Base-by-base conservation (phyloP, 768 basidiomycete species). In the Pholiota microspora region DNA sequence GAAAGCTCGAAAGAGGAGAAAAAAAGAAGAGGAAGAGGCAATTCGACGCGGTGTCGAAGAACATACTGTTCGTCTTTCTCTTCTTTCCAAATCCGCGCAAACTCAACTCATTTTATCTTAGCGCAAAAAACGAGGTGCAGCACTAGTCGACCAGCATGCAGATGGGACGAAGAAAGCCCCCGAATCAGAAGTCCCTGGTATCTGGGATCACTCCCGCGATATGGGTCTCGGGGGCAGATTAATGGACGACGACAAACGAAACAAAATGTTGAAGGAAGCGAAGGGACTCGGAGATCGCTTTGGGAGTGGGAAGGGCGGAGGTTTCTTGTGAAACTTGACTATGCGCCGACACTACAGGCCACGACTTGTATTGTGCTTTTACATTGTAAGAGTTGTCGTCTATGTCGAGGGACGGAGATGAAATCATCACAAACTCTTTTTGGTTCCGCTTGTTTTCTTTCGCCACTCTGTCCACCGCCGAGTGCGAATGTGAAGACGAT, bases 151-250 rank as follows among this genome's bases (percentile, higher is more conserved):
- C 1, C 74, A 77, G 57, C 86, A 89, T 58, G 56, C 69, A 48
- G 23, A 64, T 2, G 51, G 49, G 52, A 60, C 72, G 63, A 60
- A 64, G 51, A 60, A 73, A 68, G 63, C 65, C 67, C 54, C 75
- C 13, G 75, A 83, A 24, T 81, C 84, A 28, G 80, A 82, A 28
- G 73, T 80, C 0, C 72, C 82, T 0, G 86, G 65, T 0, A 92
- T 98, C 24, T 98, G 96, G 96, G 96, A 99, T 62, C 93, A 92
- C 63, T 75, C 84, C 31, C 78, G 94, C 25, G 93, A 96, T 69
- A 97, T 99, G 94, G 81, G 80, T 2, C 62, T 96, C 3, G 86
- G 86, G 1, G 95, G 96, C 12, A 75, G 91, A 47, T 75, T 97
- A 27, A 89, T 99, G 91, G 94, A 92, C 63, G 95, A 97, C 56